Percentiles rank a stretch among this genome's conserved stretches.
Evolutionary conservation across 441 rosid genomes (phyloP).

Genomic region (Populus hybrid): DNA sequence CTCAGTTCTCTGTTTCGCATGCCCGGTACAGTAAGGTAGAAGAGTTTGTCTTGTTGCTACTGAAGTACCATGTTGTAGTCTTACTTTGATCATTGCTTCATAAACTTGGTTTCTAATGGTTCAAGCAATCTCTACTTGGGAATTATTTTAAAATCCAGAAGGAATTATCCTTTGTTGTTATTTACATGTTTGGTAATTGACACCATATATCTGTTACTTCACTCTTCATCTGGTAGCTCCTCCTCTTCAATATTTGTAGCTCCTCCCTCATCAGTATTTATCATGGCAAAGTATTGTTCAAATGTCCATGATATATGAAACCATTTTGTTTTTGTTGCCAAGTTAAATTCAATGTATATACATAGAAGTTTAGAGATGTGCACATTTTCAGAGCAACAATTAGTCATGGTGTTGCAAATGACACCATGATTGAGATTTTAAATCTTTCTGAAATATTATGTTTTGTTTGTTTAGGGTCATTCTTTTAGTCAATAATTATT

Average conservation of each 20-base stretch:
- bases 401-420: neutral
- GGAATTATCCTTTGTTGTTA: neutral
- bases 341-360: neutral
- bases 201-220: neutral
- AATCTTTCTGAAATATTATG: neutral
- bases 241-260: neutral
- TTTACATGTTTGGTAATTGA: neutral
- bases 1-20: constrained; percentile 88
- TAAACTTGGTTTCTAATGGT: constrained; percentile 6
- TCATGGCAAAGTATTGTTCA: neutral
- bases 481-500: neutral
- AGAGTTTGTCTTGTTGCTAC: constrained; percentile 8
- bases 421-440: neutral
- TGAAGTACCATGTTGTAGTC: neutral
- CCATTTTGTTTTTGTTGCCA: neutral
- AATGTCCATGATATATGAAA: neutral
- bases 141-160: neutral
- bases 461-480: neutral
- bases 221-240: neutral
- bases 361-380: neutral
- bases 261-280: neutral
- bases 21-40: constrained; percentile 91
- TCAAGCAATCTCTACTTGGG: neutral
- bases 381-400: neutral
- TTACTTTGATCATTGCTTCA: neutral